These are phyloP conservation scores for Gracilaria gracilis DNA, from an alignment of 23 red algal genomes.

Conservation along the genomic window DNA sequence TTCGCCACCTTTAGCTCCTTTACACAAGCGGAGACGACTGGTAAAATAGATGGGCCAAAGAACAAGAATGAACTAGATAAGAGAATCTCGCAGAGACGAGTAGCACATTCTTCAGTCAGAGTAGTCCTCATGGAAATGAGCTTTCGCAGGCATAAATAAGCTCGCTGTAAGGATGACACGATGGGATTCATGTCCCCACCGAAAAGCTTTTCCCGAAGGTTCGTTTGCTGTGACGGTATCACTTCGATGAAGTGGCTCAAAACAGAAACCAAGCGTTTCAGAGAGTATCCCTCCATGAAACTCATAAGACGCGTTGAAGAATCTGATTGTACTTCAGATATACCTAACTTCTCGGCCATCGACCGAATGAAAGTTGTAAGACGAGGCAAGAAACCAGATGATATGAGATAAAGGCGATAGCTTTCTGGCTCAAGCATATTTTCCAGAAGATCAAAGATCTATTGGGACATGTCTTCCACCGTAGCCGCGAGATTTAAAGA, in stretches of 20 bases:
- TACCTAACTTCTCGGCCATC: constrained; percentile 41
- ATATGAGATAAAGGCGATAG: constrained; percentile 60
- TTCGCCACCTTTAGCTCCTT: constrained; percentile 60
- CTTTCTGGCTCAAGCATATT: constrained; percentile 38
- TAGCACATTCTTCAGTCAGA: constrained; percentile 72
- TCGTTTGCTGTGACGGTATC: constrained; percentile 37
- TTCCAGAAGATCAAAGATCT: constrained; percentile 74
- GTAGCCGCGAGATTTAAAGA: constrained; percentile 44
- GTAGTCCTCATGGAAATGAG: constrained; percentile 70
- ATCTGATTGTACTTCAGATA: constrained; percentile 62
- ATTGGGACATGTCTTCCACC: constrained; percentile 55
- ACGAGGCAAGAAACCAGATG: constrained; percentile 50
- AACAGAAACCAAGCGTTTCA: constrained; percentile 60
- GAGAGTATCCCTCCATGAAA: constrained; percentile 72
- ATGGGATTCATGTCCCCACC: constrained; percentile 29
- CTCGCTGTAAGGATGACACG: constrained; percentile 49
- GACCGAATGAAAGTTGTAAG: constrained; percentile 54
- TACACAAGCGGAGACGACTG: constrained; percentile 64
- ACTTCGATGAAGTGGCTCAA: constrained; percentile 46
- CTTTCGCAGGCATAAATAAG: constrained; percentile 72
- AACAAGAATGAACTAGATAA: constrained; percentile 55
- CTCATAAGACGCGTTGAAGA: constrained; percentile 35
- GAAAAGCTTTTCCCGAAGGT: constrained; percentile 43
- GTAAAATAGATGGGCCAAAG: constrained; percentile 23
- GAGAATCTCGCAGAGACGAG: constrained; percentile 64